phyloP scores from a whole-genome alignment of 176 grass and related monocot species.

The Aegilops umbellulata region DNA sequence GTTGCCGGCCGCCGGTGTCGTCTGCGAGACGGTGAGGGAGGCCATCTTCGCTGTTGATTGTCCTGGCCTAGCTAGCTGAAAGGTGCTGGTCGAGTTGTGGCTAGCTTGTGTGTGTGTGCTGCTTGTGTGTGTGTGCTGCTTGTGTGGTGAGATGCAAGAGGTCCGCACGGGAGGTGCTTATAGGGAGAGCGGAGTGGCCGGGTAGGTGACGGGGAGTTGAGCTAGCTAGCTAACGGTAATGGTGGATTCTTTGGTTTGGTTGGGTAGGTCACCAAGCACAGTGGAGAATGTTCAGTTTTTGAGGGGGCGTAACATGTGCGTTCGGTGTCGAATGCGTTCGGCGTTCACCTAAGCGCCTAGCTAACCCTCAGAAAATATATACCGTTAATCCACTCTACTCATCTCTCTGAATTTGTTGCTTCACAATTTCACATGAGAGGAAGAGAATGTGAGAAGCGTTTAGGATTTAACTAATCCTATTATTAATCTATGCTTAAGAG shows the following conservation, averaged over 20 bases:
- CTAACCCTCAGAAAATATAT: neutral
- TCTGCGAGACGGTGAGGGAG: constrained; percentile 40
- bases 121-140: neutral
- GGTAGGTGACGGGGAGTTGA: constrained; percentile 37
- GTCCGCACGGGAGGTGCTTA: neutral
- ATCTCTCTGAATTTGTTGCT: neutral
- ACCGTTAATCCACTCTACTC: neutral
- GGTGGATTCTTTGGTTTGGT: constrained; percentile 9
- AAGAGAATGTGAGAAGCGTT: neutral
- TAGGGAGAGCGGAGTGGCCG: neutral
- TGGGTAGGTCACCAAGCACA: constrained; percentile 36
- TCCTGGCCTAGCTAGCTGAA: neutral
- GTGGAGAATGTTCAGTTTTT: neutral
- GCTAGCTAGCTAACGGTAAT: constrained; percentile 41
- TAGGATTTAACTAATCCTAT: too few relatives aligned
- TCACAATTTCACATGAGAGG: neutral
- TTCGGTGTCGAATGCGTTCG: constrained; percentile 30
- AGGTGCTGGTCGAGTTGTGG: neutral
- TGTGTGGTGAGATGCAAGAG: neutral
- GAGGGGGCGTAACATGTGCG: neutral
- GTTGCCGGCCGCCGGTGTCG: neutral
- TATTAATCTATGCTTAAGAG: too few relatives aligned
- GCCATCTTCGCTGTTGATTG: constrained; percentile 28
- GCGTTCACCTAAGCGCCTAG: constrained; percentile 30
- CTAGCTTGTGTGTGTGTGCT: neutral